Conservation (phyloP, 1,284 basidiomycete species). For the Sanghuangporus sanghuang region DNA sequence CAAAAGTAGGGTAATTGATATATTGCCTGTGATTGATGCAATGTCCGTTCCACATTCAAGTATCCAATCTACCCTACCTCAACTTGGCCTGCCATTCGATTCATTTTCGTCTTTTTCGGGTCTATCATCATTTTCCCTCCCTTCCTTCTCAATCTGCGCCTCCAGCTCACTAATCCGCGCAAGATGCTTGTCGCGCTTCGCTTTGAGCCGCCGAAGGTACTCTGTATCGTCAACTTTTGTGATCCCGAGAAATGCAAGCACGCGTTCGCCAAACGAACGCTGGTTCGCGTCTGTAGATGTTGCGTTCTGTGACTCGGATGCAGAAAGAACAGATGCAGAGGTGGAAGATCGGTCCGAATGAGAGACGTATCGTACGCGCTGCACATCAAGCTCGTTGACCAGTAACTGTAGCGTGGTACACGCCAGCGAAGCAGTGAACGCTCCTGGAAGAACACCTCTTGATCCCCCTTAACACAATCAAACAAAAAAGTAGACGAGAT, state of each 20-base stretch:
- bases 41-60: background rate
- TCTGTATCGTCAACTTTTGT: constrained; percentile 56
- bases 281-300: constrained; percentile 1
- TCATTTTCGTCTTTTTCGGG: background rate
- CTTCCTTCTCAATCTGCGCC: constrained; percentile 32
- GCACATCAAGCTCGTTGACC: constrained; percentile 59
- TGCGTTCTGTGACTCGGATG: constrained; percentile 9
- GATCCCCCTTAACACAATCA: constrained; percentile 32
- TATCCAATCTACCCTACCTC: background rate
- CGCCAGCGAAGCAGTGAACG: constrained; percentile 45
- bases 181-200: constrained; percentile 45
- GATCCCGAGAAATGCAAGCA: constrained; percentile 45
- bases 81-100: background rate
- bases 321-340: background rate
- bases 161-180: constrained; percentile 54
- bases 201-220: constrained; percentile 50
- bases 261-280: constrained; percentile 26
- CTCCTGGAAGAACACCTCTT: constrained; percentile 42
- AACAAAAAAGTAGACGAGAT: background rate
- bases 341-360: background rate
- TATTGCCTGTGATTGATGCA: background rate
- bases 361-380: constrained; percentile 51
- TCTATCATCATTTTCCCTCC: constrained; percentile 18
- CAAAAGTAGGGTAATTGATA: no score
- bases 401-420: constrained; percentile 56